Evolutionary conservation across 1,284 basidiomycete species (phyloP).

Genomic region (Spongispora temasekensis): DNA sequence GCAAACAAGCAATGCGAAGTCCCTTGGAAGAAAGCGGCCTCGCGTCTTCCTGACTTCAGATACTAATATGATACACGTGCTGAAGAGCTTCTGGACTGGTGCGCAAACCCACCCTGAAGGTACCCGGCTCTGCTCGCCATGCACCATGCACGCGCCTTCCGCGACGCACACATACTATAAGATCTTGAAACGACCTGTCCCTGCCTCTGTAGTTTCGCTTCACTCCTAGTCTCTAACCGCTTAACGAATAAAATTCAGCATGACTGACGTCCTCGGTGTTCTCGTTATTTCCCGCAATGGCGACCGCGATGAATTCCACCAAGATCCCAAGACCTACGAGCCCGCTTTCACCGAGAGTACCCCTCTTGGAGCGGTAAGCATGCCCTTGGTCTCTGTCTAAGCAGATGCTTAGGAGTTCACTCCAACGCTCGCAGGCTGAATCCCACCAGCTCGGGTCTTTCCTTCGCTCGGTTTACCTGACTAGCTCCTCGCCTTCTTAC

Average conservation of each 20-base stretch:
- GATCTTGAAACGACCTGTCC: constrained; percentile 11
- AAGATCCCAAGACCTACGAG: constrained; percentile 71
- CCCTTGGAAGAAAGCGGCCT: constrained; percentile 35
- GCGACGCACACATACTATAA: constrained; percentile 29
- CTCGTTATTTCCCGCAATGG: constrained; percentile 85
- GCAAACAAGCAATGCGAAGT: constrained; percentile 27
- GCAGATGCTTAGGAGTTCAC: constrained; percentile 2
- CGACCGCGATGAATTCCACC: constrained; percentile 71
- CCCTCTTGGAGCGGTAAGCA: constrained; percentile 75
- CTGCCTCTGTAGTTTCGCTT: constrained; percentile 17
- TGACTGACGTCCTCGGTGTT: constrained; percentile 77
- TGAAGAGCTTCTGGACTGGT: constrained; percentile 18
- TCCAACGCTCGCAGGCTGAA: constrained; percentile 50
- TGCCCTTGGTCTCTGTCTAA: background rate
- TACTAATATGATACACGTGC: constrained; percentile 27
- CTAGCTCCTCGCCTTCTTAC: constrained; percentile 59
- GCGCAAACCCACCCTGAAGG: constrained; percentile 24
- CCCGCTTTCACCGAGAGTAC: constrained; percentile 77
- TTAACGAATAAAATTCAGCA: constrained; percentile 22
- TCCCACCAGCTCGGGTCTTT: constrained; percentile 69
- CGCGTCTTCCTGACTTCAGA: constrained; percentile 34
- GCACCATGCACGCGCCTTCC: constrained; percentile 31
- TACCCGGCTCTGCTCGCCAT: constrained; percentile 30
- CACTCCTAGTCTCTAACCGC: constrained; percentile 15
- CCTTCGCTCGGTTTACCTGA: constrained; percentile 72